Conservation (phyloP, 176 grass and related monocot species). For the Musa schizocarpa region DNA sequence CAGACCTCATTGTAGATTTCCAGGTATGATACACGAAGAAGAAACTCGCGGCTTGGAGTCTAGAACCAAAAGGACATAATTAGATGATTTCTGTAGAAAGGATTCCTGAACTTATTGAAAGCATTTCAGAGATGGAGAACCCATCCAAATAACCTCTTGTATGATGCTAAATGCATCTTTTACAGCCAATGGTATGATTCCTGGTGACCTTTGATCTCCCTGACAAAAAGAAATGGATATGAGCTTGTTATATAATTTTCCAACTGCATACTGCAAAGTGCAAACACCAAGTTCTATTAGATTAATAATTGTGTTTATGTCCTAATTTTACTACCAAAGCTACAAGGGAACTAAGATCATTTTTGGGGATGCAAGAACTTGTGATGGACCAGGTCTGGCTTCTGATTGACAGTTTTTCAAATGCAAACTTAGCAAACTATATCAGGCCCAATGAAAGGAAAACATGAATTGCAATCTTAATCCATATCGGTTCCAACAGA, state of each 20-base stretch:
- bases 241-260: not conserved
- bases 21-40: slow-evolving; percentile 94
- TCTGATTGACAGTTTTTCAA: not conserved
- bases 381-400: not conserved
- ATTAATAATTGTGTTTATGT: not conserved
- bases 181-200: slow-evolving; percentile 99
- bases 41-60: slow-evolving; percentile 94
- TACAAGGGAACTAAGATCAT: not conserved
- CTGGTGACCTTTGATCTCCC: slow-evolving; percentile 99
- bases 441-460: not conserved
- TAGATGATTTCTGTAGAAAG: slow-evolving; percentile 13
- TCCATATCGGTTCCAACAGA: too few relatives aligned
- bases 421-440: not conserved
- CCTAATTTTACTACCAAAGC: not conserved
- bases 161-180: slow-evolving; percentile 99
- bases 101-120: not conserved
- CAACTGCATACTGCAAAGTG: slow-evolving; percentile 8
- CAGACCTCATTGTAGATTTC: slow-evolving; percentile 99
- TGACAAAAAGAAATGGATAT: slow-evolving; percentile 24
- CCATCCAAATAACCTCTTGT: slow-evolving; percentile 68
- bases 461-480: too few relatives aligned
- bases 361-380: not conserved
- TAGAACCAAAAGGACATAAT: slow-evolving; percentile 29
- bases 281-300: not conserved
- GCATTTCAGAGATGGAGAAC: not conserved